These are phyloP conservation scores for Pestalotiopsis sp. DNA, from an alignment of 2,329 filamentous ascomycete species.

Conservation along the genomic window DNA sequence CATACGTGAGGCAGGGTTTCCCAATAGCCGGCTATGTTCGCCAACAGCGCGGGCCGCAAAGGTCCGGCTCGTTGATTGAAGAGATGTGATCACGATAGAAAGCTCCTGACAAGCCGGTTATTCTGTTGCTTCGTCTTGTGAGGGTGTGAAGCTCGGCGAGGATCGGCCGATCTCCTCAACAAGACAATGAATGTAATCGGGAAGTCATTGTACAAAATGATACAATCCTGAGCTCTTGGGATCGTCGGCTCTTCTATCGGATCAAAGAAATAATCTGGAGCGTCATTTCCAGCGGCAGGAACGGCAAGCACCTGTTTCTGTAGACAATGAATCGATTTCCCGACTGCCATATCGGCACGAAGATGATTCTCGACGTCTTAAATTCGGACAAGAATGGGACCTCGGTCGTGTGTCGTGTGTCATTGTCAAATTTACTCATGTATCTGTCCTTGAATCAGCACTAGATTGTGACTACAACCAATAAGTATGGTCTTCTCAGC, in stretches of 20 bases:
- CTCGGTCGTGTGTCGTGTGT: not conserved
- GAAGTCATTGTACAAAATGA: not conserved
- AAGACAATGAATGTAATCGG: not conserved
- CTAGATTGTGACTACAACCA: too few relatives aligned
- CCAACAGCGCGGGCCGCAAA: constrained; percentile 4
- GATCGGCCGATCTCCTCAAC: not conserved
- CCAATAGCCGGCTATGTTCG: not conserved
- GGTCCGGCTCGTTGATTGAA: constrained; percentile 6
- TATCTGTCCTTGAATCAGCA: too few relatives aligned
- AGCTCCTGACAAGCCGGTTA: not conserved
- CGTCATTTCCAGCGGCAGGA: not conserved
- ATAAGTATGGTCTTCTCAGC: too few relatives aligned
- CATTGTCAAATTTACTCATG: not conserved
- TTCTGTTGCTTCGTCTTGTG: not conserved
- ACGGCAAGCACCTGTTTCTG: not conserved
- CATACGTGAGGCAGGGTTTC: not conserved
- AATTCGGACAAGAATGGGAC: not conserved
- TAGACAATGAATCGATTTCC: not conserved
- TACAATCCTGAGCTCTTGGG: not conserved
- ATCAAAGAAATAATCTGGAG: not conserved
- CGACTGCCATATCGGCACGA: not conserved
- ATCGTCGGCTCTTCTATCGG: not conserved
- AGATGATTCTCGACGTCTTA: not conserved
- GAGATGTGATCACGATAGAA: not conserved
- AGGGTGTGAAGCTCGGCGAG: not conserved